These are phyloP conservation scores for Tuber umbilicatum DNA, from an alignment of 495 filamentous ascomycete species.

Conservation along the genomic window DNA sequence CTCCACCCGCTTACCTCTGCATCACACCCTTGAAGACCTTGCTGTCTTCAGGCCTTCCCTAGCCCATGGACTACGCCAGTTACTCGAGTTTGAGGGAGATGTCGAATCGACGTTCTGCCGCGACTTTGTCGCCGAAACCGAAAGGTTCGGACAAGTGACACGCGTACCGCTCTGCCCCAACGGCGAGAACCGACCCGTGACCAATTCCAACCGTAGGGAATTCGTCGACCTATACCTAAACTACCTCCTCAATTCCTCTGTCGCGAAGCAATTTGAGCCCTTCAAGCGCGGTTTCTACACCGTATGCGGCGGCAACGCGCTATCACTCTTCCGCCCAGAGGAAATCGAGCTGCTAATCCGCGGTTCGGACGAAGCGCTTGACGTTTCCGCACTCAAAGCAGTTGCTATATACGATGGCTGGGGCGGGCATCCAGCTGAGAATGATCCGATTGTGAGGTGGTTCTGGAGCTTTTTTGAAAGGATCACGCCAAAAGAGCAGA, in stretches of 20 bases:
- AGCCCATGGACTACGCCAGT: constrained; percentile 64
- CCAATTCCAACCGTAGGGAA: constrained; percentile 74
- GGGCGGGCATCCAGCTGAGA: constrained; percentile 49
- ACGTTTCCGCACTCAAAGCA: constrained; percentile 66
- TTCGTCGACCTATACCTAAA: constrained; percentile 84
- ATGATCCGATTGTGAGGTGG: constrained; percentile 66
- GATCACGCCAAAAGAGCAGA: constrained; percentile 60
- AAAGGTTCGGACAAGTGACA: constrained; percentile 66
- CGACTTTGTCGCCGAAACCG: constrained; percentile 71
- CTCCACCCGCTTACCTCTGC: constrained; percentile 56
- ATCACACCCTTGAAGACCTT: constrained; percentile 73
- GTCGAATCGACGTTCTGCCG: constrained; percentile 76
- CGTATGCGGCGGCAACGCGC: constrained; percentile 82
- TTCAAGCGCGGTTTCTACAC: constrained; percentile 95
- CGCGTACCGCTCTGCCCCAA: constrained; percentile 65
- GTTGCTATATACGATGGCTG: constrained; percentile 82
- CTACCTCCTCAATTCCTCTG: constrained; percentile 70
- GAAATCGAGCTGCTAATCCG: constrained; percentile 87
- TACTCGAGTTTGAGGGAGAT: constrained; percentile 79
- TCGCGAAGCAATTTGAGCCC: constrained; percentile 81
- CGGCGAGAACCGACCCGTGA: constrained; percentile 71
- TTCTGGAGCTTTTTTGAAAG: constrained; percentile 79
- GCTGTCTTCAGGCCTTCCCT: constrained; percentile 75
- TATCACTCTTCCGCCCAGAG: constrained; percentile 86
- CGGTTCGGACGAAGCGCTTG: constrained; percentile 78